These are phyloP conservation scores for Xerophyta viscosa DNA, from an alignment of 106 monocot species.

Conservation along the genomic window DNA sequence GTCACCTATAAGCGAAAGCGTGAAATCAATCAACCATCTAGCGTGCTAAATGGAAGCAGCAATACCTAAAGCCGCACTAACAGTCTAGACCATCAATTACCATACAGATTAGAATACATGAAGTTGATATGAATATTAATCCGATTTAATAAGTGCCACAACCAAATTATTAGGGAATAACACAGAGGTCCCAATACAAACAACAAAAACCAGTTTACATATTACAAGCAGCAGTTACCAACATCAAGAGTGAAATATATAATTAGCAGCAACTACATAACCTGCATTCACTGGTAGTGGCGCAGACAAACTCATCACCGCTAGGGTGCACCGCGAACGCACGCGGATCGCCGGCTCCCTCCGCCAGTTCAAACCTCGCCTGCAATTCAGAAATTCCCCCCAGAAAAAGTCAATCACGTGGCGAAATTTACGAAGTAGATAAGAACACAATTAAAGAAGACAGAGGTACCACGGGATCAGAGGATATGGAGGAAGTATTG, in stretches of 20 bases:
- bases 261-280: constrained; percentile 9
- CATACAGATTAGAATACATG: no score
- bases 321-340: constrained; percentile 80
- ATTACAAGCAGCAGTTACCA: not conserved
- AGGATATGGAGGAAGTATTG: constrained; percentile 41
- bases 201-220: not conserved
- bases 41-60: no score
- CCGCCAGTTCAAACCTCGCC: constrained; percentile 36
- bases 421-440: no score
- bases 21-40: no score
- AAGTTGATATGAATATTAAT: no score
- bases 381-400: constrained; percentile 7
- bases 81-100: no score
- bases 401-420: not conserved
- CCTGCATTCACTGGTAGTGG: constrained; percentile 73
- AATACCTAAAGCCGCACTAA: no score
- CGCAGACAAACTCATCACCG: constrained; percentile 79
- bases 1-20: no score
- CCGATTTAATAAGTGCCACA: no score
- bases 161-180: no score
- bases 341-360: constrained; percentile 43
- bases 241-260: not conserved
- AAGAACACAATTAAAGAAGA: not conserved
- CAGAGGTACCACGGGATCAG: constrained; percentile 39
- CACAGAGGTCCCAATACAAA: not conserved